Percentiles rank a stretch among this genome's conserved stretches.
These are phyloP conservation scores for Ceratobasidium papillatum DNA, from an alignment of 1,284 basidiomycete species.

Conservation along the genomic window DNA sequence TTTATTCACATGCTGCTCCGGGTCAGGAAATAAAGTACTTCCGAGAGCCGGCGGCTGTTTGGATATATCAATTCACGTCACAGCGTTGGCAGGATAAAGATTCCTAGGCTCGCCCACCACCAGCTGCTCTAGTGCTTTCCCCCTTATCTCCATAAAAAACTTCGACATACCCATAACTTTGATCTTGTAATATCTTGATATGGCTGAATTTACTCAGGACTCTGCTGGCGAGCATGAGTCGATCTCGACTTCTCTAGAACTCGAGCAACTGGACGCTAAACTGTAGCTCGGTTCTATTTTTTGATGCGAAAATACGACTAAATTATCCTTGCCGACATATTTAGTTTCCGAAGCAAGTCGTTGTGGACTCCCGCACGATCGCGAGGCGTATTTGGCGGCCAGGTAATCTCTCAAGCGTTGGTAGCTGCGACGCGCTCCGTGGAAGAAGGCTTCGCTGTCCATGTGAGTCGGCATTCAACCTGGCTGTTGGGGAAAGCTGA, in stretches of 20 bases:
- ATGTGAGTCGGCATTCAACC: conserved; percentile 63
- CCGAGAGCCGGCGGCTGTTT: conserved; percentile 11
- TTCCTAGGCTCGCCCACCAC: background rate
- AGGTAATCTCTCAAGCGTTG: conserved; percentile 82
- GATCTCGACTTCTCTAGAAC: conserved; percentile 74
- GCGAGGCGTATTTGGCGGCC: conserved; percentile 88
- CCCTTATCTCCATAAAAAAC: background rate
- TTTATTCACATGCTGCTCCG: conserved; percentile 29
- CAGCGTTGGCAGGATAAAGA: background rate
- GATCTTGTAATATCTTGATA: background rate
- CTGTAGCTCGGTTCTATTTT: conserved; percentile 50
- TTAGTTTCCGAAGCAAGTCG: conserved; percentile 70
- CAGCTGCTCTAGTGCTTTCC: background rate
- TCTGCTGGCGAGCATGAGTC: conserved; percentile 52
- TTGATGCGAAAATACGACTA: background rate
- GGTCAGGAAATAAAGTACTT: background rate
- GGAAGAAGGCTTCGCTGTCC: conserved; percentile 63
- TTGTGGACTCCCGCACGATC: conserved; percentile 72
- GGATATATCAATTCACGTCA: conserved; percentile 6
- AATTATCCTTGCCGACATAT: background rate
- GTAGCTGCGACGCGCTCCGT: conserved; percentile 82
- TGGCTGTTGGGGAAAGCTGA: conserved; percentile 41
- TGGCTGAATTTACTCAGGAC: conserved; percentile 37
- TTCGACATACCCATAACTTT: background rate
- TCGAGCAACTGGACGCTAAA: conserved; percentile 81